Evolutionary conservation across 2,329 filamentous ascomycete species (phyloP), one percentile per base, ranked within the genome.

Genomic region (Exserohilum turcica): DNA sequence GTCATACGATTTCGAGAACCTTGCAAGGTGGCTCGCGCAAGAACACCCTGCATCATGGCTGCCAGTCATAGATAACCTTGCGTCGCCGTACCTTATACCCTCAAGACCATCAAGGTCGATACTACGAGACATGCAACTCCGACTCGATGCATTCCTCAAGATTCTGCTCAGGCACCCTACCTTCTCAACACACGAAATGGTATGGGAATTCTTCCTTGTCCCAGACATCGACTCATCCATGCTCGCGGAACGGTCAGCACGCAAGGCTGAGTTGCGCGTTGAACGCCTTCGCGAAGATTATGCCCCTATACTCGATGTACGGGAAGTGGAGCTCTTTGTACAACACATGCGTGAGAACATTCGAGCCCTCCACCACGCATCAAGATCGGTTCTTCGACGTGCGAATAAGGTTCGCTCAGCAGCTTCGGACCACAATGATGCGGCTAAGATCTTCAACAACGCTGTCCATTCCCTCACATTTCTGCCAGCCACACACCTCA

Each of bases 191-290:
- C 95, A 99, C 69, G 94, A 99, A 77, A 91, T 97, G 83, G 82
- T 99, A 2, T 99, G 94, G 95, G 94, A 99, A 67, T 99, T 99
- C 77, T 96, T 99, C 75, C 82, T 99, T 0, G 92, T 99, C 10
- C 94, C 94, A 1, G 94, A 99, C 63, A 85, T 99, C 43, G 91
- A 96, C 70, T 84, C 90, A 0, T 86, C 91, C 16, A 91, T 92
- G 84, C 93, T 97, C 82, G 88, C 90, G 47, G 88, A 96, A 72
- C 86, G 94, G 43, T 96, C 90, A 59, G 86, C 86, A 49, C 85
- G 92, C 57, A 99, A 99, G 76, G 90, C 91, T 3, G 88, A 92
- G 71, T 86, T 88, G 0, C 84, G 93, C 24, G 80, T 85, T 3
- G 94, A 99, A 69, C 92, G 87, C 50, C 88, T 99, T 29, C 84